Evolutionary conservation across 768 basidiomycete species (phyloP), one percentile per base, ranked within the genome.

Genomic region (Boletellus ananiceps): DNA sequence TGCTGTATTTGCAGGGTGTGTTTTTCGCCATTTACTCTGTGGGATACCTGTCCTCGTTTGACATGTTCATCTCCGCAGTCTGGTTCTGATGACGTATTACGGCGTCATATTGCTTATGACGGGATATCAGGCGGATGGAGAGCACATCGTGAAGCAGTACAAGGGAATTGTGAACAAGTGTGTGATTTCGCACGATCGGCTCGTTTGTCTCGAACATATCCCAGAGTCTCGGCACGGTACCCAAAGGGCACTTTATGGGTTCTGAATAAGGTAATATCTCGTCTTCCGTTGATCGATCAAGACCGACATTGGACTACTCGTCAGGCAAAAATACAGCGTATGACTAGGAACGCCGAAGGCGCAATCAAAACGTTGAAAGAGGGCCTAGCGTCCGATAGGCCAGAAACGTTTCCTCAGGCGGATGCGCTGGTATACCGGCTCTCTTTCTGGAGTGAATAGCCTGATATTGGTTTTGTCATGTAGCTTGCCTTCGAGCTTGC

Each of bases 51-150:
- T 44, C n/a, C 7, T 4, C 16, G 15, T 34, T 44, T 46, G 33
- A 52, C 31, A 19, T 16, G 18, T 39, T 44, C 21, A 29, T 40
- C 40, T 58, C 27, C 25, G n/a, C 47, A 86, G 85, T 13, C 69
- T 91, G n/a, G 78, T 86, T 0, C 66, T 92, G 8, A 90, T 92
- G 86, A 85, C 86, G 3, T 90, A 89, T 60, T 73, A 86, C 46
- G 84, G 88, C 23, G 75, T 83, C 44, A 78, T 89, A 5, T 73
- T 90, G 2, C 75, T 86, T 0, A 61, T 87, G 27, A 73, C 83
- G 5, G 88, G 88, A 2, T 92, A 82, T 56, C 88, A 87, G 60
- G 86, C 87, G 1, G 80, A 92, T 52, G 84, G 84, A 60, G 70
- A 71, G 35, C 76, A 78, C 37, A 81, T 86, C 8, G 56, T 89